These are phyloP conservation scores for Suillus discolor DNA, from an alignment of 768 basidiomycete genomes.

Conservation along the genomic window DNA sequence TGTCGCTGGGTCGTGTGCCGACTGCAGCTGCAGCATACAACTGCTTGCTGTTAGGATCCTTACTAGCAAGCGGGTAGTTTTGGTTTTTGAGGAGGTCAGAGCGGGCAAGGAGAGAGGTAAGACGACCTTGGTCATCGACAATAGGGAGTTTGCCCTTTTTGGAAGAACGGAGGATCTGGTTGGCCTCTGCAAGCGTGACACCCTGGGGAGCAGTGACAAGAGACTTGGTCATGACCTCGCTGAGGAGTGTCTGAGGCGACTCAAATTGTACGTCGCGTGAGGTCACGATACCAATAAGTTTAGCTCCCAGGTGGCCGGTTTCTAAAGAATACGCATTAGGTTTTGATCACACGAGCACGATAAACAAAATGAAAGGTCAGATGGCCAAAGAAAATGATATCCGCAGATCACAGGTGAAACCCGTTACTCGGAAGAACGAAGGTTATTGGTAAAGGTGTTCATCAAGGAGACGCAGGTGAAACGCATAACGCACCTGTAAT, in stretches of 20 bases:
- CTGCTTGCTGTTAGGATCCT: constrained; percentile 89
- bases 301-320: constrained; percentile 83
- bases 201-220: constrained; percentile 88
- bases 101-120: constrained; percentile 87
- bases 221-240: constrained; percentile 85
- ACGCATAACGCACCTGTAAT: constrained; percentile 79
- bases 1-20: constrained; percentile 89
- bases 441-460: constrained; percentile 58
- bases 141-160: constrained; percentile 98
- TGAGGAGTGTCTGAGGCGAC: constrained; percentile 60
- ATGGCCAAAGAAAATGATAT: constrained; percentile 36
- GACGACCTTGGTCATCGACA: constrained; percentile 63
- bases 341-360: constrained; percentile 2
- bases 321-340: constrained; percentile 51
- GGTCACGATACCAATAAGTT: constrained; percentile 95
- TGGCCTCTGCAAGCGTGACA: constrained; percentile 89
- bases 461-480: constrained; percentile 33
- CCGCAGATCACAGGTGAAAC: constrained; percentile 75
- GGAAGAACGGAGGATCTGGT: constrained; percentile 90
- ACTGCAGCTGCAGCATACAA: constrained; percentile 95
- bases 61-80: constrained; percentile 92
- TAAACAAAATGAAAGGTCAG: constrained; percentile 20
- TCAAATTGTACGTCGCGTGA: constrained; percentile 96
- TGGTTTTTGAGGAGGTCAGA: constrained; percentile 98
- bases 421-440: constrained; percentile 92